Base-by-base conservation (phyloP, 768 basidiomycete species). In the Phaeotremella skinneri region DNA sequence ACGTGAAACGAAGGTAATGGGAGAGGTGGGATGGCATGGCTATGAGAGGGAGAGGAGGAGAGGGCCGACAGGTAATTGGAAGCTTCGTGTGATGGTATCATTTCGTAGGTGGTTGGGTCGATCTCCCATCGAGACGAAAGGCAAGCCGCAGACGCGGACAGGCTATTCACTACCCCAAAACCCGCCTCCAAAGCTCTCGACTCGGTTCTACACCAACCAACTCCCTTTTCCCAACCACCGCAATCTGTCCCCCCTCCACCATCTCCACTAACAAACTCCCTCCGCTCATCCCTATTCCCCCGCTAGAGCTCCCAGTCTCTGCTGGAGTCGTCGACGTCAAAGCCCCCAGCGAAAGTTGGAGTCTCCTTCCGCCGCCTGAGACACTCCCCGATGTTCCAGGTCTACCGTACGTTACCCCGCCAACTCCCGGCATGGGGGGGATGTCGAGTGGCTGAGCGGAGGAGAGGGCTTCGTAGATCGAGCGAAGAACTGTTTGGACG, bases 401-500 rank as follows among this genome's bases (percentile, higher is more conserved):
- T 53, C 21, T 2, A 51, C 48, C 4, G 52, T 50, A 13, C 29
- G 7, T 21, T 20, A 6, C 32, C 49, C 43, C 47, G 21, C 49
- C 30, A 20, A 47, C 43, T 11, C 25, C 23, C 23, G 47, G 51
- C 17, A 55, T 17, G 2, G 39, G 45, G n/a, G 51, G 25, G 37
- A 47, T 31, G 48, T 69, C 67, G 39, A 71, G 57, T 1, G 70
- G 69, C 31, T 58, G 58, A 30, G 65, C 63, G 16, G 63, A 53
- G n/a, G 59, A 49, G 45, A 76, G 55, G 7, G 60, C 54, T 20
- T 73, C 70, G 52, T 70, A 64, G 1, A 70, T 70, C 29, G 64
- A 59, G 4, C 72, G 66, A 16, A 76, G 55, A 45, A 73, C 57
- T 2, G 61, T 55, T 1, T 63, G 61, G 29, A 75, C 52, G 23